phyloP scores from a whole-genome alignment of 352 stramenopile species.

The Globisporangium emineosum region DNA sequence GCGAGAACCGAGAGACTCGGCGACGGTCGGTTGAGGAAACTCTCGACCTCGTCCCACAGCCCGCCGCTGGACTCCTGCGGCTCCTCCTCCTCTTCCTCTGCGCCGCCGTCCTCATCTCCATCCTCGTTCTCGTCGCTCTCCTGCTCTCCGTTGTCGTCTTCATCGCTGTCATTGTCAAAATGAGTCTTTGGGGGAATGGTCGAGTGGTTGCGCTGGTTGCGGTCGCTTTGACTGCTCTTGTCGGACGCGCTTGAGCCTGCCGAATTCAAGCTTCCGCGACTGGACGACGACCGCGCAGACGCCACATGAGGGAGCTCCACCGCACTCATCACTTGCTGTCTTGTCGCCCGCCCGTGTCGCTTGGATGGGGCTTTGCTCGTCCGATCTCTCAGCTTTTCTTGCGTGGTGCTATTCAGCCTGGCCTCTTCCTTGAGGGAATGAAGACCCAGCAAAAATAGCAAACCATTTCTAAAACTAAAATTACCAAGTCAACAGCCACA shows the following conservation, averaged over 20 bases:
- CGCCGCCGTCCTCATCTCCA: slow-evolving; percentile 18
- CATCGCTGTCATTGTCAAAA: slow-evolving; percentile 5
- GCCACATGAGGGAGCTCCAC: slow-evolving; percentile 54
- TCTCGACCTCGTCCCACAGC: slow-evolving; percentile 74
- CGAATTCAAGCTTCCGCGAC: slow-evolving; percentile 39
- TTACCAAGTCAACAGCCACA: background rate
- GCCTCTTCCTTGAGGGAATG: too few species aligned
- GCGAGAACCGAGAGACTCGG: slow-evolving; percentile 46
- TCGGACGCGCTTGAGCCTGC: slow-evolving; percentile 39
- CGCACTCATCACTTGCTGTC: slow-evolving; percentile 32
- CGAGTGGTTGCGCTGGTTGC: slow-evolving; percentile 24
- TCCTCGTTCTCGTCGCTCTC: slow-evolving; percentile 24
- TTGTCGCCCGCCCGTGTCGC: background rate
- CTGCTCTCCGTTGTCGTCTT: slow-evolving; percentile 11
- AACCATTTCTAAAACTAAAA: slow-evolving; percentile 2
- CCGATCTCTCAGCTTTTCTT: background rate
- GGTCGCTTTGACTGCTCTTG: slow-evolving; percentile 29
- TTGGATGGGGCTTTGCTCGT: background rate
- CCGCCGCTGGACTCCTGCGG: slow-evolving; percentile 42
- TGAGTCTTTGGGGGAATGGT: background rate
- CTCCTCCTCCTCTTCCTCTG: slow-evolving; percentile 20
- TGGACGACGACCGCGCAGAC: slow-evolving; percentile 42
- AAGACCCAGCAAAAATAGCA: background rate
- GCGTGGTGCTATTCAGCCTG: background rate
- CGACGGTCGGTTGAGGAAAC: slow-evolving; percentile 68